Evolutionary conservation across 345 rosid species (phyloP), one percentile per base, ranked within the genome.

Genomic region (Durio zibethinus): DNA sequence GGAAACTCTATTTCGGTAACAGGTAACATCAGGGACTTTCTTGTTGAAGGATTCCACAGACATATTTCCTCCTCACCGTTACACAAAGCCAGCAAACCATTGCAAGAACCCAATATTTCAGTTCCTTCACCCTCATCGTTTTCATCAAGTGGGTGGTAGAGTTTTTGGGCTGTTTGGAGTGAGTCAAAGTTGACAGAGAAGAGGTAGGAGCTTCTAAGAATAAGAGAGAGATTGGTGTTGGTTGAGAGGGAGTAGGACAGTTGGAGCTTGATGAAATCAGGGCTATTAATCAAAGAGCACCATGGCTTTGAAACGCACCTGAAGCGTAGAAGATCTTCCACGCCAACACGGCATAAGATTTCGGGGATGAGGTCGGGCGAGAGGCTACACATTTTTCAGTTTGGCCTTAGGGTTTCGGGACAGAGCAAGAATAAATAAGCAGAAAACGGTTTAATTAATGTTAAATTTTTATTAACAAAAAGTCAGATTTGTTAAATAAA

Each of bases 81-180:
- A 73, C 74, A 69, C 54, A 86, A 54, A 66, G 79, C 82, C 1
- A 86, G 38, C 70, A 88, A 65, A n/a, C 91, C 89, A 36, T 86
- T 75, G 31, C 78, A 83, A 7, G 86, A 84, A 0, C 89, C 88
- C 5, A 86, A 42, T 0, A 78, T 83, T 73, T 84, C 82, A 62
- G 80, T 82, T 36, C 83, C 77, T 10, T 10, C 52, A 47, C 83
- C 77, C 1, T 10, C 52, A 47, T 47, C 15, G 4, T 47, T 47
- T 10, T 47, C 4, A 36, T 73, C 77, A 38, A 86, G 76, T 10
- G 88, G 88, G 78, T 80, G 80, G 53, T 66, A 25, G 27, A 72
- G 16, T 36, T 78, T 77, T 1, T 33, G 43, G 10, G 76, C 69
- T 7, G 20, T 23, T 4, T 10, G 20, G 9, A 76, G 75, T 27